Evolutionary conservation across 2,329 filamentous ascomycete species (phyloP), one percentile per base, ranked within the genome.

Genomic region (Ascochyta viciae-villosae): DNA sequence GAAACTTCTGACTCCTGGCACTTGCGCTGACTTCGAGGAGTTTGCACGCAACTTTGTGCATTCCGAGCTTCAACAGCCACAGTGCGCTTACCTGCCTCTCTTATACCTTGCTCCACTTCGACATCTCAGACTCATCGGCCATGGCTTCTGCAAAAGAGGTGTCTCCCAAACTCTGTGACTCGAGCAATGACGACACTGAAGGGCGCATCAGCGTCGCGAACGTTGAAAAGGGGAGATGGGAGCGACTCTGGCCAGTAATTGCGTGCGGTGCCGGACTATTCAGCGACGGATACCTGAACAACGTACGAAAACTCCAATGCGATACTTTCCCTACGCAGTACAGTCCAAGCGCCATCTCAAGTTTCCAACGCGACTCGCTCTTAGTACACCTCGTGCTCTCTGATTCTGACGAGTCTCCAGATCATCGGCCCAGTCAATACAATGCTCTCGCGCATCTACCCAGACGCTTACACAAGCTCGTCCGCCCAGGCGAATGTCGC

Each of bases 281-380:
- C 77, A 92, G 89, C 23, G 93, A 96, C 75, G 93, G 93, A 15
- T 96, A 96, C 75, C 85, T 96, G 72, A 96, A 96, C 77, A 92
- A 91, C 69, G 90, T 92, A 64, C 78, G 66, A 47, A 44, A 34
- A 50, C 38, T 16, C 54, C 39, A 42, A 53, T 39, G 51, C 57
- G 37, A 53, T 38, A 49, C n/a, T 15, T 7, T n/a, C 26, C 62
- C 54, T 38, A 42, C 22, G 57, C 60, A 44, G 51, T 48, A 53
- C 9, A 3, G 8, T 42, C 39, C 19, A 9, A 49, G 43, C 31
- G 34, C 12, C 40, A 41, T 9, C n/a, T 9, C 23, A 2, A 40
- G 15, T 12, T 4, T 22, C 53, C 31, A 29, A 50, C 55, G 50
- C 58, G 44, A 47, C 50, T 50, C 15, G 22, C 4, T 3, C 37